A percentile compares a stretch with the other conserved stretches of the same genome.
These are phyloP conservation scores for Sicyos baderoa DNA, from an alignment of 306 rosid species.

Conservation along the genomic window DNA sequence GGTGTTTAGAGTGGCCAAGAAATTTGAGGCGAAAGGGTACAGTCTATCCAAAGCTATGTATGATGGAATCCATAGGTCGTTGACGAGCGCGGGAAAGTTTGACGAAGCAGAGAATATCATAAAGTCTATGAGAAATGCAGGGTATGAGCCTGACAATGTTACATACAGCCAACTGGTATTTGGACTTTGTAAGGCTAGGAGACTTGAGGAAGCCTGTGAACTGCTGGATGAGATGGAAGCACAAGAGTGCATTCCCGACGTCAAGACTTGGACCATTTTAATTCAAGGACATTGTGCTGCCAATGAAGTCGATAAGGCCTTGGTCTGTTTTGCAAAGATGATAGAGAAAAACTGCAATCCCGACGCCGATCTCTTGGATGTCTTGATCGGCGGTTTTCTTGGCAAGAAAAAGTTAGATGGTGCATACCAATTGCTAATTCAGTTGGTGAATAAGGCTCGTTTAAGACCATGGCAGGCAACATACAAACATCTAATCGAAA, in stretches of 20 bases:
- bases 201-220: conserved; percentile 59
- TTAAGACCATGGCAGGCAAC: conserved; percentile 73
- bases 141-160: conserved; percentile 66
- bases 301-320: conserved; percentile 51
- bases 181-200: conserved; percentile 70
- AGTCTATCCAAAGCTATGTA: conserved; percentile 55
- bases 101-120: conserved; percentile 64
- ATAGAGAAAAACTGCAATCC: conserved; percentile 42
- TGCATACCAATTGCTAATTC: conserved; percentile 49
- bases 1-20: conserved; percentile 52
- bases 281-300: conserved; percentile 80
- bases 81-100: conserved; percentile 54
- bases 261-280: conserved; percentile 86
- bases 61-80: conserved; percentile 80
- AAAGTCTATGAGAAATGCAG: conserved; percentile 56
- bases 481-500: conserved; percentile 47
- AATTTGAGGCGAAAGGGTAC: conserved; percentile 49
- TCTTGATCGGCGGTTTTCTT: conserved; percentile 52
- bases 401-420: conserved; percentile 41
- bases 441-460: conserved; percentile 37
- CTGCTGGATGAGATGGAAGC: conserved; percentile 76
- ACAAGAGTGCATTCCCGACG: conserved; percentile 65
- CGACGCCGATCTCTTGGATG: conserved; percentile 67
- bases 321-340: conserved; percentile 58
- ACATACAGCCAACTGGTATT: conserved; percentile 70